A percentile compares a stretch with the other conserved stretches of the same genome.
phyloP scores from a whole-genome alignment of 495 filamentous ascomycete species.

The Penicillium herquei region DNA sequence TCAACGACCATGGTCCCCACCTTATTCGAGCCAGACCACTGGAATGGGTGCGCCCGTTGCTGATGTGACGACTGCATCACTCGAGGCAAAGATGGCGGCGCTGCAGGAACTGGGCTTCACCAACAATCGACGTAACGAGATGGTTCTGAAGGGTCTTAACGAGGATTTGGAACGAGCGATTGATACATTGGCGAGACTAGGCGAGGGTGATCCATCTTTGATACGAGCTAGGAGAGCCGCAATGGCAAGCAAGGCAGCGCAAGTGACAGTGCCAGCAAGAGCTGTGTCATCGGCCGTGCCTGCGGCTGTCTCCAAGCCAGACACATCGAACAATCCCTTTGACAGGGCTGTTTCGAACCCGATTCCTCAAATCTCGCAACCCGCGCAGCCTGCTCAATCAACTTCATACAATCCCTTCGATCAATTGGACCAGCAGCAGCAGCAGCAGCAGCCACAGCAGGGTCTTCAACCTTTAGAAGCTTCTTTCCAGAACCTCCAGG shows the following conservation, averaged over 20 bases:
- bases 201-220: constrained; percentile 57
- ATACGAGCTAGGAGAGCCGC: constrained; percentile 40
- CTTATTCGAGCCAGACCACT: constrained; percentile 48
- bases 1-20: constrained; percentile 29
- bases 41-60: constrained; percentile 67
- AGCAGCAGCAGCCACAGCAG: constrained; percentile 30
- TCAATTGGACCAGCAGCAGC: constrained; percentile 31
- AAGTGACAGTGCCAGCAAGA: constrained; percentile 16
- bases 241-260: constrained; percentile 23
- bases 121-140: constrained; percentile 76
- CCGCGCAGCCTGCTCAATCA: constrained; percentile 5
- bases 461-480: constrained; percentile 62
- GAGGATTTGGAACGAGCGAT: constrained; percentile 84
- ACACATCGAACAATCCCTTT: constrained; percentile 50
- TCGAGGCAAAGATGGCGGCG: constrained; percentile 69
- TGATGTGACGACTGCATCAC: constrained; percentile 54
- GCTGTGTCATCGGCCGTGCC: constrained; percentile 6
- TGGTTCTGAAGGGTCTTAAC: constrained; percentile 72
- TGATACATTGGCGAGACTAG: constrained; percentile 76
- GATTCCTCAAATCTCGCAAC: constrained; percentile 22
- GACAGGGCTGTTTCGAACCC: constrained; percentile 44
- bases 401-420: constrained; percentile 68
- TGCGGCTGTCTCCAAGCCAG: neutral
- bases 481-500: constrained; percentile 71
- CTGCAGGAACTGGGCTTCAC: constrained; percentile 90